Base-by-base conservation (phyloP, 2,329 filamentous ascomycete genomes). In the Colletotrichum incanum region DNA sequence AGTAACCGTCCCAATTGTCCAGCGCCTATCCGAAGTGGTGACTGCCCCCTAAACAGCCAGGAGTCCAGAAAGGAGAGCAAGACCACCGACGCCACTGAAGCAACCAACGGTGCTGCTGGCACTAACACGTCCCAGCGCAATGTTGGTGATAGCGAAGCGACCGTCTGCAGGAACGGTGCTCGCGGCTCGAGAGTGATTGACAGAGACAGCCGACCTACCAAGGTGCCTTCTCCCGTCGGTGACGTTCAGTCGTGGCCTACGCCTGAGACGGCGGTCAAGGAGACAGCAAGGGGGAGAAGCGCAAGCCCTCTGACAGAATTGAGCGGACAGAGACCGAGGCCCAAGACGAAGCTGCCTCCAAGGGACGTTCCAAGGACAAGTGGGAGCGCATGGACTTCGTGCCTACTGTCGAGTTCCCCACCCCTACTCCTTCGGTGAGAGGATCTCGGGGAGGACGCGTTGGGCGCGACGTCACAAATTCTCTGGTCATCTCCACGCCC, bases 221-320 rank as follows among this genome's bases (percentile, higher is more conserved):
- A 82, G 31, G 74, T 82, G 2, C 79, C 85, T 5, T 93, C 93
- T 34, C 88, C 93, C 2, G 92, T 94, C 58, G 91, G 89, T 71
- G 95, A 98, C 80, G 88, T 94, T 61, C 86, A 90, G 65, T 91
- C 91, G 26, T 99, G 96, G 96, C 96, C 96, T 20, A 98, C 96
- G 3, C 95, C 95, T 0, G 94, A 98, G 76, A 90, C 92, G 64
- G 91, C 92, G 61, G 82, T 82, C 56, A n/a, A n/a, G n/a, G n/a
- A n/a, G n/a, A n/a, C n/a, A n/a, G n/a, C n/a, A 85, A 87, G 74
- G 94, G 96, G 76, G 90, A 93, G 73, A 94, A 93, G 83, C 92
- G 92, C 78, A 95, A 94, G 81, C 83, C 86, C 1, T 86, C 90
- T 65, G 88, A 92, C 67, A 84, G 85, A 64, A 82, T 85, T 41